These are phyloP conservation scores for Pichia californica DNA, from an alignment of 805 yeast species.

Conservation along the genomic window DNA sequence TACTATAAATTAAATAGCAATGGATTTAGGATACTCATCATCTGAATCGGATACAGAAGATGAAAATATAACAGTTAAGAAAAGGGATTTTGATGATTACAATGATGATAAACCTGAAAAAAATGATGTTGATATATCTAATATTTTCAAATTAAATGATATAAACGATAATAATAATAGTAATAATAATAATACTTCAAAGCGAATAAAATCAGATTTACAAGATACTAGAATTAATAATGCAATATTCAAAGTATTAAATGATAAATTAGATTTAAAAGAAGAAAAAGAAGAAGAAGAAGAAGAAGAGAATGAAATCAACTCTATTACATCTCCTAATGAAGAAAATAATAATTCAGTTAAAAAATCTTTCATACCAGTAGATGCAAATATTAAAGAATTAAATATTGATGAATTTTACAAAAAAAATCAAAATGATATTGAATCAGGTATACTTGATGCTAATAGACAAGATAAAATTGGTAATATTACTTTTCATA, in stretches of 20 bases:
- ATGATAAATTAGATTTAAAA: neutral
- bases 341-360: neutral
- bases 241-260: neutral
- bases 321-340: neutral
- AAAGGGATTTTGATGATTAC: neutral
- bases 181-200: neutral
- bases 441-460: slow-evolving; percentile 30
- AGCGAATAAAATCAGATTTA: neutral
- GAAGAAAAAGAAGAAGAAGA: neutral
- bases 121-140: neutral
- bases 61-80: too few relatives aligned
- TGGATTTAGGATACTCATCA: slow-evolving; percentile 11
- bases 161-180: too few relatives aligned
- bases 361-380: neutral
- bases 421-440: slow-evolving; percentile 25
- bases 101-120: neutral
- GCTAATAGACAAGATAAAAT: slow-evolving; percentile 11
- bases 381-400: slow-evolving; percentile 25
- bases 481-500: slow-evolving; percentile 6
- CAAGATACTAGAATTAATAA: neutral
- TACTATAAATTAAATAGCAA: neutral
- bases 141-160: neutral
- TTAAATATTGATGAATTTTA: slow-evolving; percentile 35
- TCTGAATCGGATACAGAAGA: neutral
- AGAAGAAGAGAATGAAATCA: neutral